Conservation (phyloP, 306 rosid genomes). For the Vigna reflexopilosa region DNA sequence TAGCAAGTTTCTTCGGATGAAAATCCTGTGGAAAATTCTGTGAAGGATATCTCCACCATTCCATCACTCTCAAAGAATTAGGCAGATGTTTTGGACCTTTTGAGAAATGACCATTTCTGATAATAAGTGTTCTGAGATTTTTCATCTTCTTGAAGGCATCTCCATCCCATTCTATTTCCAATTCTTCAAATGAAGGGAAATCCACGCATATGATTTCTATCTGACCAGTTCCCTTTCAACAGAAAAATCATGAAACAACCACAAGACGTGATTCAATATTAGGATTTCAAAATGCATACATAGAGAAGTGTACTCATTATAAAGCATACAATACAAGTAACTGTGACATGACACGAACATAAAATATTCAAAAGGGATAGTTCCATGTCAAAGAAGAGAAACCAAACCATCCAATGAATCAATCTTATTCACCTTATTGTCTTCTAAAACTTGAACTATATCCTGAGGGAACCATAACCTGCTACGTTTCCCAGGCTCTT, state of each 20-base stretch:
- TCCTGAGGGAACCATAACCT: background rate
- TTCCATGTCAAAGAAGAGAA: background rate
- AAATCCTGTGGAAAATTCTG: background rate
- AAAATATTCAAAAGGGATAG: background rate
- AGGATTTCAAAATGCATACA: background rate
- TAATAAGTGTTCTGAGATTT: background rate
- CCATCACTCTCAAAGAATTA: background rate
- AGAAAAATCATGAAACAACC: background rate
- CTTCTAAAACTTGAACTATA: background rate
- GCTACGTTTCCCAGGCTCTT: conserved; percentile 10
- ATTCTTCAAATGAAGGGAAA: background rate
- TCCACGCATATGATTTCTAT: background rate
- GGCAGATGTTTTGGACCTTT: background rate
- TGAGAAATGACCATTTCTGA: background rate
- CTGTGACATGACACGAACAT: background rate
- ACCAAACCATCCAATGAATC: background rate
- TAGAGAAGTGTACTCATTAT: background rate
- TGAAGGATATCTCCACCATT: conserved; percentile 1
- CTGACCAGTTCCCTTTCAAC: background rate
- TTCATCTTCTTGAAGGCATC: background rate
- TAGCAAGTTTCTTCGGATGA: background rate
- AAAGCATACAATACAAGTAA: background rate
- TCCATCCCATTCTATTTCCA: background rate
- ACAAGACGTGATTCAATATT: background rate
- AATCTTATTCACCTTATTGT: background rate